Evolutionary conservation across 1,284 basidiomycete species (phyloP).

Genomic region (Naganishia cerealis): DNA sequence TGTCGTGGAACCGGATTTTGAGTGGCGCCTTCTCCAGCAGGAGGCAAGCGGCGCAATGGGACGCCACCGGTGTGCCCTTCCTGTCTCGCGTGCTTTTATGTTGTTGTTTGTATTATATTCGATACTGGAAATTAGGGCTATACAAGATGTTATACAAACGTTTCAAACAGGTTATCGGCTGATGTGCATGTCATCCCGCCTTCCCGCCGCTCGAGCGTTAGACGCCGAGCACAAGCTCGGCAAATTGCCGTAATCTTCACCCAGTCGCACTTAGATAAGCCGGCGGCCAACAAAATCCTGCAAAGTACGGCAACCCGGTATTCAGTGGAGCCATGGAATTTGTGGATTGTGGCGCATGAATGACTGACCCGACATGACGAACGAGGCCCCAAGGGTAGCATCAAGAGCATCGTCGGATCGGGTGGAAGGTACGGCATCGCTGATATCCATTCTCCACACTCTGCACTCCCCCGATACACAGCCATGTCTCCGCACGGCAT

Average conservation of each 20-base stretch:
- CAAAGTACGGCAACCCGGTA: not conserved
- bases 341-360: not conserved
- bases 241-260: not conserved
- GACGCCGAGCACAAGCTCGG: no score
- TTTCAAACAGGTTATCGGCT: no score
- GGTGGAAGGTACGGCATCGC: not conserved
- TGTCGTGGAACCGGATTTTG: conserved; percentile 6
- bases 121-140: no score
- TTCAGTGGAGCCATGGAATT: not conserved
- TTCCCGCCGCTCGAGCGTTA: no score
- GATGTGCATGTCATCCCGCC: no score
- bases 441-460: not conserved
- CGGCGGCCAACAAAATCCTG: not conserved
- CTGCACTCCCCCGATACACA: not conserved
- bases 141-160: no score
- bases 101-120: no score
- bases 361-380: not conserved
- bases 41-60: not conserved
- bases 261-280: not conserved
- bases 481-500: not conserved
- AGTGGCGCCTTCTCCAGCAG: not conserved
- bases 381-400: not conserved
- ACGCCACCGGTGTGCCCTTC: no score
- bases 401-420: not conserved
- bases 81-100: no score